phyloP scores from a whole-genome alignment of 805 yeast species.

The Metschnikowia koreensis region DNA sequence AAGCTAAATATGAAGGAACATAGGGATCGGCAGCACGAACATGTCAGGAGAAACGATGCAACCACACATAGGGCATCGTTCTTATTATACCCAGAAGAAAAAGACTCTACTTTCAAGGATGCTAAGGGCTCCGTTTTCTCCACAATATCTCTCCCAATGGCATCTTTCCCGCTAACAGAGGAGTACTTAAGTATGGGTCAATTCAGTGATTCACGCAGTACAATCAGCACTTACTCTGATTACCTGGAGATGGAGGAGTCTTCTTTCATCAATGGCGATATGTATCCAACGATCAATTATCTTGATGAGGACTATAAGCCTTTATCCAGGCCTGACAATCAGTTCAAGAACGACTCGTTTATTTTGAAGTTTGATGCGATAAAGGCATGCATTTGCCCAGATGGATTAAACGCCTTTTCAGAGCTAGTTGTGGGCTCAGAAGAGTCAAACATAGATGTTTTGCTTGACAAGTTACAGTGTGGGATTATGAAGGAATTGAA shows the following conservation, averaged over 20 bases:
- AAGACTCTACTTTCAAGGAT: slow-evolving; percentile 47
- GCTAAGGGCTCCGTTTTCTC: slow-evolving; percentile 55
- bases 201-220: background rate
- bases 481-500: slow-evolving; percentile 50
- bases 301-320: slow-evolving; percentile 34
- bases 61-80: slow-evolving; percentile 82
- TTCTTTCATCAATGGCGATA: slow-evolving; percentile 6
- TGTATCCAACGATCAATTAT: slow-evolving; percentile 28
- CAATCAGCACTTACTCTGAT: slow-evolving; percentile 11
- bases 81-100: slow-evolving; percentile 51
- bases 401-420: slow-evolving; percentile 37
- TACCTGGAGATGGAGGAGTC: slow-evolving; percentile 13
- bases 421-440: slow-evolving; percentile 34
- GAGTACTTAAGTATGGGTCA: slow-evolving; percentile 15
- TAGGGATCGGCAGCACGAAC: slow-evolving; percentile 57
- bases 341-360: slow-evolving; percentile 52
- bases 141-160: slow-evolving; percentile 61
- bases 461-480: slow-evolving; percentile 65
- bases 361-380: slow-evolving; percentile 54
- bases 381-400: slow-evolving; percentile 47
- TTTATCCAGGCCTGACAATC: slow-evolving; percentile 29
- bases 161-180: slow-evolving; percentile 56
- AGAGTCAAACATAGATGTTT: slow-evolving; percentile 41
- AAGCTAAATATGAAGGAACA: slow-evolving; percentile 47
- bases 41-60: slow-evolving; percentile 69